phyloP scores from a whole-genome alignment of 2,329 filamentous ascomycete genomes.

The Fusarium lateritium region DNA sequence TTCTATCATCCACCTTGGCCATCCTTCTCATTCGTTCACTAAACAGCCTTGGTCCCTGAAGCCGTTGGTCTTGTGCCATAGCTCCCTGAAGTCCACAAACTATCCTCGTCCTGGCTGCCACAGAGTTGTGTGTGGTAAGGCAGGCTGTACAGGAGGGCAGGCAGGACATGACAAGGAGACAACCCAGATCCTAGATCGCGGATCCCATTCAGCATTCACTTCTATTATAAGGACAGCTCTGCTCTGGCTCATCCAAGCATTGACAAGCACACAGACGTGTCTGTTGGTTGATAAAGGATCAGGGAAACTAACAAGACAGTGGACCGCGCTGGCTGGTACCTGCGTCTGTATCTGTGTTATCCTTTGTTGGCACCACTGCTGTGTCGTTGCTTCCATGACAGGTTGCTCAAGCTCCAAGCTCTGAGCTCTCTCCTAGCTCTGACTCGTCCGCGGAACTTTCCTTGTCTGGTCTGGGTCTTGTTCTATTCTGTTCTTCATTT shows the following conservation, averaged over 20 bases:
- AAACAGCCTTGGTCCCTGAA: conserved; percentile 27
- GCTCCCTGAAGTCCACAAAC: conserved; percentile 34
- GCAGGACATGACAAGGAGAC: conserved; percentile 19
- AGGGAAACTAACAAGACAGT: conserved; percentile 19
- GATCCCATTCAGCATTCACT: conserved; percentile 34
- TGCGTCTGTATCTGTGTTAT: conserved; percentile 35
- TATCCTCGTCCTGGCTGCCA: conserved; percentile 30
- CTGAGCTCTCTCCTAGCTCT: conserved; percentile 5
- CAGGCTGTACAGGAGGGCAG: conserved; percentile 4
- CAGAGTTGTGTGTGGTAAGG: conserved; percentile 29
- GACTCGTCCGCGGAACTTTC: conserved; percentile 20
- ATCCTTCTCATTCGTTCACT: conserved; percentile 39
- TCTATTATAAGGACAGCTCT: conserved; percentile 26
- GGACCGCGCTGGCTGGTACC: conserved; percentile 40
- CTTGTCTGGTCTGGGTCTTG: conserved; percentile 14
- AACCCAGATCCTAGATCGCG: conserved; percentile 18
- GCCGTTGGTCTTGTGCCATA: conserved; percentile 38
- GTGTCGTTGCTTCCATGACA: conserved; percentile 10
- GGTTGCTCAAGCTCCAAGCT: conserved; percentile 23
- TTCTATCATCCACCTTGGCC: conserved; percentile 17
- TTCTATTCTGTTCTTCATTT: conserved; percentile 27
- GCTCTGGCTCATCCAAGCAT: conserved; percentile 15
- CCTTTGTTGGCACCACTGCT: conserved; percentile 14
- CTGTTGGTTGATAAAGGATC: conserved; percentile 20
- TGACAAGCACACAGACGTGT: conserved; percentile 21